Evolutionary conservation across 202 grass and related monocot genomes (phyloP).

Genomic region (Hordeum pubiflorum): DNA sequence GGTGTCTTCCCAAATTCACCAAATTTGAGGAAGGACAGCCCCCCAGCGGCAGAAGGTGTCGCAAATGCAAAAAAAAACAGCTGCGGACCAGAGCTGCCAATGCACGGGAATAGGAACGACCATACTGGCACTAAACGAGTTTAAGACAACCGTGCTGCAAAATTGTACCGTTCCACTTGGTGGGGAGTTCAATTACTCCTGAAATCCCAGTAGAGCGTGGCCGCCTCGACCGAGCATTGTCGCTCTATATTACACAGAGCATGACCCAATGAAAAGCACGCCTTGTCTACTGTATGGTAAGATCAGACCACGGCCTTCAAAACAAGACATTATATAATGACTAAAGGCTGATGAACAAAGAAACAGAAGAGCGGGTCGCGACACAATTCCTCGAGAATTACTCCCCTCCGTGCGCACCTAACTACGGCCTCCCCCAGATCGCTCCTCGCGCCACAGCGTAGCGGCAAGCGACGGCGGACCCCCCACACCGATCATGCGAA

Average conservation of each 20-base stretch:
- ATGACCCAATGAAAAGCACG: not conserved
- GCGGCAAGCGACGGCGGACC: not conserved
- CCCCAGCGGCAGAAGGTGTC: not conserved
- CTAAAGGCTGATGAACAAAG: not conserved
- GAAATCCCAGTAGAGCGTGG: not conserved
- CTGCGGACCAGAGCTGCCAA: not conserved
- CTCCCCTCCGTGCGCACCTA: not conserved
- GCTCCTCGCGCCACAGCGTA: not conserved
- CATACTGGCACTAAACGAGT: not conserved
- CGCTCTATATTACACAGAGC: not conserved
- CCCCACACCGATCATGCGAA: not conserved
- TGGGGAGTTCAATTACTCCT: not conserved
- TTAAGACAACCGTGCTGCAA: not conserved
- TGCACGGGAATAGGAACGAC: not conserved
- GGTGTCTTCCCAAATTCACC: not conserved
- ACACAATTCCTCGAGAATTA: not conserved
- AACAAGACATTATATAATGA: not conserved
- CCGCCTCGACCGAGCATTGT: not conserved
- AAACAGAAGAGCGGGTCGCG: not conserved
- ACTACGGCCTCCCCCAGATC: not conserved
- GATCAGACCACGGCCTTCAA: constrained; percentile 11
- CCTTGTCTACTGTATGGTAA: not conserved
- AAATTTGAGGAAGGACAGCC: not conserved
- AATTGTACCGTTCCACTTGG: not conserved
- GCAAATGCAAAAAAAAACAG: not conserved